Percentiles rank a stretch among this genome's conserved stretches.
Evolutionary conservation across 1,284 basidiomycete genomes (phyloP).

Genomic region (Coniferiporia sulphurascens): DNA sequence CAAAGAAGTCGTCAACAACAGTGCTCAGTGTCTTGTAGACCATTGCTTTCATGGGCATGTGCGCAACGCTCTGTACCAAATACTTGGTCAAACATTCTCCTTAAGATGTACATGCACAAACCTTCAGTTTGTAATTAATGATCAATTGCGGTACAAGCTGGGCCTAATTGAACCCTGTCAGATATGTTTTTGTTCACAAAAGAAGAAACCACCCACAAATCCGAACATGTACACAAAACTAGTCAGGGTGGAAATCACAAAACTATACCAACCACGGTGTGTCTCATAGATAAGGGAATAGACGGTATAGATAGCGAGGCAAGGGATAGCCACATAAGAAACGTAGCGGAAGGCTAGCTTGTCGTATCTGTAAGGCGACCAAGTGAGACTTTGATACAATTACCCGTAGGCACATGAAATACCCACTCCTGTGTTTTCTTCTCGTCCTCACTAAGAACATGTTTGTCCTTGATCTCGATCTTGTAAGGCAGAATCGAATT

Average conservation of each 20-base stretch:
- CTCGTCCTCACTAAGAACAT: conserved; percentile 90
- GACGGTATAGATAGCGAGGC: conserved; percentile 80
- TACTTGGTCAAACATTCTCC: conserved; percentile 23
- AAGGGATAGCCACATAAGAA: conserved; percentile 80
- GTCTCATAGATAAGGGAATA: conserved; percentile 89
- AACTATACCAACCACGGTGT: conserved; percentile 94
- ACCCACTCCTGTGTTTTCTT: conserved; percentile 95
- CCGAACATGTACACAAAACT: conserved; percentile 96
- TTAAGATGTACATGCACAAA: conserved; percentile 29
- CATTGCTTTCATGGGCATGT: conserved; percentile 97
- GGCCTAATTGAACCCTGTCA: conserved; percentile 42
- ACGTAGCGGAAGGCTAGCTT: conserved; percentile 88
- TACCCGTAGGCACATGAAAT: neutral
- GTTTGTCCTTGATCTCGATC: conserved; percentile 85
- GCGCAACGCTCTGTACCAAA: conserved; percentile 74
- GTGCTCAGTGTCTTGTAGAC: conserved; percentile 90
- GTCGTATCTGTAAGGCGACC: conserved; percentile 56
- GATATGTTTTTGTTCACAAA: neutral
- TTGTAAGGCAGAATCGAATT: conserved; percentile 75
- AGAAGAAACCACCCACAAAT: conserved; percentile 60
- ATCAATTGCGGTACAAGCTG: conserved; percentile 90
- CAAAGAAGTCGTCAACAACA: conserved; percentile 91
- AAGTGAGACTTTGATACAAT: neutral
- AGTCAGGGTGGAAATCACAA: conserved; percentile 82
- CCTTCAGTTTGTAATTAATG: conserved; percentile 96